Evolutionary conservation across 768 basidiomycete species (phyloP).

Genomic region (Boletales sp.): DNA sequence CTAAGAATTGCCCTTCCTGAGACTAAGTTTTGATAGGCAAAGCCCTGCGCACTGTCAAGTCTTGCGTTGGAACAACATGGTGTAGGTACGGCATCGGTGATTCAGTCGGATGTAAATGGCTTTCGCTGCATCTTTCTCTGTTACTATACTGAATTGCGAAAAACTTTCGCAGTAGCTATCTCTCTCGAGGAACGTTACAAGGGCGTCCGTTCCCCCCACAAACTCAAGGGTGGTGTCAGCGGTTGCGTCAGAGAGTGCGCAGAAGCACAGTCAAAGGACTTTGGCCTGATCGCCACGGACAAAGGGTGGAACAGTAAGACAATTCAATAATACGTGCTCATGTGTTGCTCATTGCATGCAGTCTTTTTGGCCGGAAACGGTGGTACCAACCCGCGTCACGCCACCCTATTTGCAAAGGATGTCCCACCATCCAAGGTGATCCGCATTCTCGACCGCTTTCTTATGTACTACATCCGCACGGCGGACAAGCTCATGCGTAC

Average conservation of each 20-base stretch:
- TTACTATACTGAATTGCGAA: neutral
- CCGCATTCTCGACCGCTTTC: conserved; percentile 59
- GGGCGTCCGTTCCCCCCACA: conserved; percentile 67
- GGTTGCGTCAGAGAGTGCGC: conserved; percentile 77
- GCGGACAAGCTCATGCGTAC: conserved; percentile 71
- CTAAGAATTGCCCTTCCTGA: neutral
- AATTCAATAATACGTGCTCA: neutral
- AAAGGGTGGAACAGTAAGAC: conserved; percentile 70
- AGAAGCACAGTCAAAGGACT: conserved; percentile 72
- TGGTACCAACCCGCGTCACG: conserved; percentile 59
- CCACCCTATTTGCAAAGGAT: conserved; percentile 61
- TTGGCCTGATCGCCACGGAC: conserved; percentile 72
- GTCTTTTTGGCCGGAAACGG: conserved; percentile 66
- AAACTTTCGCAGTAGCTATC: conserved; percentile 48
- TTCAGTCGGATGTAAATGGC: conserved; percentile 50
- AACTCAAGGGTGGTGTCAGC: conserved; percentile 73
- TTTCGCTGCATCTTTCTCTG: neutral
- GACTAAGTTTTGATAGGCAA: conserved; percentile 24
- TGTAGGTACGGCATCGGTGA: conserved; percentile 73
- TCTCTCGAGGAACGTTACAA: conserved; percentile 70
- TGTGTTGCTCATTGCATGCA: neutral
- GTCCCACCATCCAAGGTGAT: conserved; percentile 64
- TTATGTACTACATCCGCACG: conserved; percentile 67
- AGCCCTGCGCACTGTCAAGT: conserved; percentile 69
- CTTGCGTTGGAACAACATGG: conserved; percentile 71